Evolutionary conservation across 306 rosid genomes (phyloP).

Genomic region (Psophocarpus tetragonolobus): DNA sequence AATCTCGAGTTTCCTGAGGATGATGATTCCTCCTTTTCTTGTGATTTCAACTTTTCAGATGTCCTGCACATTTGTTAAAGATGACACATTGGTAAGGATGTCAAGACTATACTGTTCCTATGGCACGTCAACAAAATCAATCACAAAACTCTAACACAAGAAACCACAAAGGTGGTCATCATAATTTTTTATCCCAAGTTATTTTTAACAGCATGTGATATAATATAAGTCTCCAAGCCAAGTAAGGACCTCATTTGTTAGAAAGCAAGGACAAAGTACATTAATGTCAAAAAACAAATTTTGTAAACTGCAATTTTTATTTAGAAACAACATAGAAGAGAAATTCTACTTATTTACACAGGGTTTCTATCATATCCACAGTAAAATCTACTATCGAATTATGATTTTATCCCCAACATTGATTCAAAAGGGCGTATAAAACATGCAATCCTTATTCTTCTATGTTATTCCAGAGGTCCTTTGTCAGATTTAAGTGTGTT

Average conservation of each 20-base stretch:
- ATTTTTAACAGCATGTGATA: constrained; percentile 18
- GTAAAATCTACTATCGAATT: neutral
- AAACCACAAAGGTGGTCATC: neutral
- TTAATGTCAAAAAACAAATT: neutral
- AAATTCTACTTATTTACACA: neutral
- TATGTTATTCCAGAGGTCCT: constrained; percentile 7
- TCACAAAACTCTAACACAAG: constrained; percentile 9
- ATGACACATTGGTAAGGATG: constrained; percentile 29
- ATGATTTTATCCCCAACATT: neutral
- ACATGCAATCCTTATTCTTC: neutral
- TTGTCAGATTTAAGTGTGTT: neutral
- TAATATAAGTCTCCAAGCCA: constrained; percentile 16
- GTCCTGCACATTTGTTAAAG: constrained; percentile 53
- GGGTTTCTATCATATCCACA: neutral
- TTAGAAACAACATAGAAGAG: neutral
- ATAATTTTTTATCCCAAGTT: constrained; percentile 2
- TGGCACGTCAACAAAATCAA: constrained; percentile 25
- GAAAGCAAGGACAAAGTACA: neutral
- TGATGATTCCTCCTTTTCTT: constrained; percentile 52
- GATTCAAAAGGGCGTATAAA: constrained; percentile 5
- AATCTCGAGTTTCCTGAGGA: constrained; percentile 64
- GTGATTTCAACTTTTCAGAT: constrained; percentile 51
- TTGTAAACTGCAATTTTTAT: constrained; percentile 4
- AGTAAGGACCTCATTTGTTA: neutral
- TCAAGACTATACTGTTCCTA: neutral